These are phyloP conservation scores for Diutina mesorugosa DNA, from an alignment of 1,139 yeast genomes.

Conservation along the genomic window DNA sequence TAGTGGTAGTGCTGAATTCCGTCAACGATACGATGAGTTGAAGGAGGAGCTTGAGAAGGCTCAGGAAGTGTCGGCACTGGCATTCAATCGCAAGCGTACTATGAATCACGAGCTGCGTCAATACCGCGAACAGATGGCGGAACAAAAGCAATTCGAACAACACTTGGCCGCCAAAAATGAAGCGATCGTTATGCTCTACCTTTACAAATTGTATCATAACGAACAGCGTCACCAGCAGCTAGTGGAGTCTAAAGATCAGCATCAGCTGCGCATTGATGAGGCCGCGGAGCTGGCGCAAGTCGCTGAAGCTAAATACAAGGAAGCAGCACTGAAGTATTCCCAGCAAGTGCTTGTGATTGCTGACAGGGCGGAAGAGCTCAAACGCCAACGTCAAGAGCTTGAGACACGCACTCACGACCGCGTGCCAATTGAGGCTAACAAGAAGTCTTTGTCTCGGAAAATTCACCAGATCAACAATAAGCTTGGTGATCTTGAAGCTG, in stretches of 20 bases:
- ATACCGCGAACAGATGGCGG: conserved; percentile 64
- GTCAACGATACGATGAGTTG: conserved; percentile 54
- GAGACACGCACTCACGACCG: background rate
- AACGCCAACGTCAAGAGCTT: conserved; percentile 13
- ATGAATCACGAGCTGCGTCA: conserved; percentile 68
- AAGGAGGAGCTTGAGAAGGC: conserved; percentile 58
- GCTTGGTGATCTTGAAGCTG: background rate
- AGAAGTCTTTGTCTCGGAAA: background rate
- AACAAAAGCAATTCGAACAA: conserved; percentile 56
- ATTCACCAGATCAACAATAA: background rate
- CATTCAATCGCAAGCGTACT: conserved; percentile 61
- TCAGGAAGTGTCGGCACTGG: conserved; percentile 49
- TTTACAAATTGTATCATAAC: conserved; percentile 60
- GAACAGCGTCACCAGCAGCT: conserved; percentile 17
- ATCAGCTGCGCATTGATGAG: conserved; percentile 19
- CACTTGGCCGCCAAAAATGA: conserved; percentile 37
- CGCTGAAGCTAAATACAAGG: conserved; percentile 17
- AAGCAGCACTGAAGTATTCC: conserved; percentile 30
- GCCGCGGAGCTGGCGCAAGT: conserved; percentile 13
- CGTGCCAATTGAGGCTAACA: background rate
- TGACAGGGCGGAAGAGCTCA: conserved; percentile 26
- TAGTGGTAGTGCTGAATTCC: conserved; percentile 65
- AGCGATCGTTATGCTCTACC: conserved; percentile 34
- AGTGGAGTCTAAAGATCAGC: conserved; percentile 5
- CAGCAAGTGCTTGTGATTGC: conserved; percentile 29